These are phyloP conservation scores for Botrytis aclada DNA, from an alignment of 2,329 filamentous ascomycete genomes.

Conservation along the genomic window DNA sequence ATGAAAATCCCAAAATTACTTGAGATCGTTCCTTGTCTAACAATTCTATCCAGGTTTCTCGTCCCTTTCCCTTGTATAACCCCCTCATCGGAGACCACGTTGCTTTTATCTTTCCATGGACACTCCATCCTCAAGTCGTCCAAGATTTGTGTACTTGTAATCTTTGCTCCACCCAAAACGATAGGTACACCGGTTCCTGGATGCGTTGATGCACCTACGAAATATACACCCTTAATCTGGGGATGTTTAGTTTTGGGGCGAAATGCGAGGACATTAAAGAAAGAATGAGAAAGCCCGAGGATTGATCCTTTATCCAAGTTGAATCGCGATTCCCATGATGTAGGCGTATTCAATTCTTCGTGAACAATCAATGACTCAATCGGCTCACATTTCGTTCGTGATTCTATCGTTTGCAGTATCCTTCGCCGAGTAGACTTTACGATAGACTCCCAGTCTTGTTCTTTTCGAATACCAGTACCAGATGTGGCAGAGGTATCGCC, in stretches of 20 bases:
- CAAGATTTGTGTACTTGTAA: conserved; percentile 54
- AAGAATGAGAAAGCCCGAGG: conserved; percentile 66
- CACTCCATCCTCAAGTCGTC: conserved; percentile 27
- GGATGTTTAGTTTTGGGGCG: conserved; percentile 52
- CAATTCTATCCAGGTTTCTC: conserved; percentile 30
- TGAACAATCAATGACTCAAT: conserved; percentile 41
- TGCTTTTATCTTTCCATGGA: conserved; percentile 27
- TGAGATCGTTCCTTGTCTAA: conserved; percentile 21
- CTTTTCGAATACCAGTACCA: conserved; percentile 36
- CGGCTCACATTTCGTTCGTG: conserved; percentile 56
- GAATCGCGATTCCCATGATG: conserved; percentile 63
- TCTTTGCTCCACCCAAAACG: conserved; percentile 64
- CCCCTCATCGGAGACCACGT: conserved; percentile 23
- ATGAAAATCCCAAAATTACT: conserved; percentile 28
- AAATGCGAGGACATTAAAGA: conserved; percentile 71
- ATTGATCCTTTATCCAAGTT: conserved; percentile 75
- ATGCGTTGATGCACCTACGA: conserved; percentile 73
- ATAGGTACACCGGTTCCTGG: conserved; percentile 75
- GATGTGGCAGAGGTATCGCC: conserved; percentile 23
- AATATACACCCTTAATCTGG: conserved; percentile 54
- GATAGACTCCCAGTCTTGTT: conserved; percentile 61
- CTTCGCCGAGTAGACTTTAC: conserved; percentile 56
- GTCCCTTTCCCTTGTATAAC: conserved; percentile 28
- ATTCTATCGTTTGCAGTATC: conserved; percentile 58
- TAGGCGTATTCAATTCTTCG: conserved; percentile 65